Evolutionary conservation across 768 basidiomycete genomes (phyloP).

Genomic region (Dictyophora rubrovolvata): DNA sequence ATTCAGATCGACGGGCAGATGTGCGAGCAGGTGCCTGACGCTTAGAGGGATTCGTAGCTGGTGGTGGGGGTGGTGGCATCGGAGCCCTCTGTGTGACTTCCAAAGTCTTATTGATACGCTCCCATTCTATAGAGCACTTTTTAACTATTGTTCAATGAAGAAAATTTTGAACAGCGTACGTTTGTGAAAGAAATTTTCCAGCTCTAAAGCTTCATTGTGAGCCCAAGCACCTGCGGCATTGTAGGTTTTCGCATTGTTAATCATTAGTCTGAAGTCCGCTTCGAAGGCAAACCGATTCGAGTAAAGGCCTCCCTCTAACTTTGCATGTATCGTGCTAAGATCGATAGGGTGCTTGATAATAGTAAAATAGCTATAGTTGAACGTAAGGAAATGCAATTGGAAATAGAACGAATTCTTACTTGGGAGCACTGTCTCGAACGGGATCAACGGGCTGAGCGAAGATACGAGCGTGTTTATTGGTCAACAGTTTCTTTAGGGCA

Average conservation of each 20-base stretch:
- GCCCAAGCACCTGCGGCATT: conserved; percentile 64
- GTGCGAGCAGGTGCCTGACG: background rate
- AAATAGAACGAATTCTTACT: conserved; percentile 37
- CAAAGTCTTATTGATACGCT: conserved; percentile 73
- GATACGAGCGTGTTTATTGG: conserved; percentile 59
- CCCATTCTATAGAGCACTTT: conserved; percentile 55
- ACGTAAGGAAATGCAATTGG: conserved; percentile 4
- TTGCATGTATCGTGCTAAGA: conserved; percentile 76
- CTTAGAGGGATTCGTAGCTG: conserved; percentile 8
- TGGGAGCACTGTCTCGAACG: conserved; percentile 81
- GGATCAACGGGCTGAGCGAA: conserved; percentile 94
- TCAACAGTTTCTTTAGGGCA: conserved; percentile 68
- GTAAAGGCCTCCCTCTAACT: conserved; percentile 81
- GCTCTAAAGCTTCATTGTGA: conserved; percentile 59
- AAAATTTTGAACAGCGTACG: conserved; percentile 36
- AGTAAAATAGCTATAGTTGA: conserved; percentile 66
- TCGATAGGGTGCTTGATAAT: conserved; percentile 94
- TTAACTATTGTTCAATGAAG: background rate
- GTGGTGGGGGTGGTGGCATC: conserved; percentile 15
- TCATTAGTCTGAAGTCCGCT: conserved; percentile 80
- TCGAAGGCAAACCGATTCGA: conserved; percentile 75
- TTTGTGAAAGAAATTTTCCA: conserved; percentile 81
- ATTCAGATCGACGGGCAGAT: conserved; percentile 1
- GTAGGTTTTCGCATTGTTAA: conserved; percentile 78
- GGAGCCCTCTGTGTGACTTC: conserved; percentile 41